These are phyloP conservation scores for Pseudozyma pruni DNA, from an alignment of 1,284 basidiomycete species.

Conservation along the genomic window DNA sequence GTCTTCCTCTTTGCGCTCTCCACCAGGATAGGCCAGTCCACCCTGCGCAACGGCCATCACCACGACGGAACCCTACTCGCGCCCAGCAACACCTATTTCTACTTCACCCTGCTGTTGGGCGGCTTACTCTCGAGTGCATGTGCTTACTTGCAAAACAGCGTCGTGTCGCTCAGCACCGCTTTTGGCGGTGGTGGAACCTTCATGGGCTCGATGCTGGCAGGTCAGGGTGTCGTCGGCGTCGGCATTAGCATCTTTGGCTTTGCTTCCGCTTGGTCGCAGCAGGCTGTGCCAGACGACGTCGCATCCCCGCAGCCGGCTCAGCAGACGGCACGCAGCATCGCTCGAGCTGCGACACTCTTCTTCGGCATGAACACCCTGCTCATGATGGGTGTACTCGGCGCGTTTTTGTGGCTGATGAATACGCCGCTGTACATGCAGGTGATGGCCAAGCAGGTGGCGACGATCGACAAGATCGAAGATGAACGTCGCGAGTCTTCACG, in stretches of 20 bases:
- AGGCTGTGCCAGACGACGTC: not conserved
- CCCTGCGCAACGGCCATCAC: constrained; percentile 1
- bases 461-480: constrained; percentile 44
- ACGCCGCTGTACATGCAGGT: constrained; percentile 42
- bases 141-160: constrained; percentile 61
- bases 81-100: constrained; percentile 34
- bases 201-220: constrained; percentile 62
- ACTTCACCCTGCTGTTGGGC: constrained; percentile 43
- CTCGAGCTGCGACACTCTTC: constrained; percentile 47
- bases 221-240: constrained; percentile 58
- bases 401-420: constrained; percentile 42
- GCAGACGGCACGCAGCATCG: constrained; percentile 32
- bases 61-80: not conserved
- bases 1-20: constrained; percentile 43
- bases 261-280: constrained; percentile 50
- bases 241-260: constrained; percentile 57
- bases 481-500: constrained; percentile 10
- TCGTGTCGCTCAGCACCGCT: constrained; percentile 57
- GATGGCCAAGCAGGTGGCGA: constrained; percentile 47
- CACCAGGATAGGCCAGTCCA: constrained; percentile 18
- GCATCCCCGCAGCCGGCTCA: constrained; percentile 13
- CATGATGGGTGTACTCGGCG: constrained; percentile 35
- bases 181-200: constrained; percentile 50
- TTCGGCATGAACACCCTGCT: constrained; percentile 48
- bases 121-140: constrained; percentile 48